Evolutionary conservation across 192 early-diverging fungal species (phyloP), one percentile per base, ranked within the genome.

Genomic region (Backusella macrospora): DNA sequence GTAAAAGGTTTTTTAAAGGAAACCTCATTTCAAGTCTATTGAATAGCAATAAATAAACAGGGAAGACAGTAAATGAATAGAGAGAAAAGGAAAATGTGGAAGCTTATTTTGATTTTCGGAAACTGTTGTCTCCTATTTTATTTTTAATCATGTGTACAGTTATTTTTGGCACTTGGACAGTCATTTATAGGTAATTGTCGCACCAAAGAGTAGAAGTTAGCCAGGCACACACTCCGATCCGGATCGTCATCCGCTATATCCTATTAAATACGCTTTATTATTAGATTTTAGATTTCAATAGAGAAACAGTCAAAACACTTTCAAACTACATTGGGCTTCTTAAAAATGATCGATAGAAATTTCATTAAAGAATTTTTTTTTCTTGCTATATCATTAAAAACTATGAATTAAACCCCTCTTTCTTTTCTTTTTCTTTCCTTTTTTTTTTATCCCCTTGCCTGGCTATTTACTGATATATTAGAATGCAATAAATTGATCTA

Each of bases 11-110:
- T 38, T 66, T 66, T 40, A 66, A 23, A 8, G 21, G n/a, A 39
- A 66, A 66, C 65, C 65, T 66, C 65, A 66, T 66, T 66, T 38
- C 37, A 59, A 59, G 5, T 21, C 52, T 13, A 59, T 21, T 59
- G 21, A 55, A 10, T 55, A 59, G 18, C 26, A 26, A 26, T 12
- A 10, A 46, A 4, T 55, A 55, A 55, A 23, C 18, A 7, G 62
- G 16, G 6, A 37, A 6, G 18, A 16, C 10, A 40, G 18, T 65
- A 40, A 40, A 65, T 65, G 15, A 38, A 65, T 10, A 65, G 37
- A 40, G 6, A 9, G 6, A 21, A n/a, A 40, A 39, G 15, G 9
- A 38, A 65, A 37, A 15, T 34, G 2, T 34, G 2, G 29, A 34
- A 34, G 29, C 29, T 65, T 65, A 10, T 65, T 37, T 65, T 21